phyloP scores from a whole-genome alignment of 2,329 filamentous ascomycete species.

The Diaporthe vexans region DNA sequence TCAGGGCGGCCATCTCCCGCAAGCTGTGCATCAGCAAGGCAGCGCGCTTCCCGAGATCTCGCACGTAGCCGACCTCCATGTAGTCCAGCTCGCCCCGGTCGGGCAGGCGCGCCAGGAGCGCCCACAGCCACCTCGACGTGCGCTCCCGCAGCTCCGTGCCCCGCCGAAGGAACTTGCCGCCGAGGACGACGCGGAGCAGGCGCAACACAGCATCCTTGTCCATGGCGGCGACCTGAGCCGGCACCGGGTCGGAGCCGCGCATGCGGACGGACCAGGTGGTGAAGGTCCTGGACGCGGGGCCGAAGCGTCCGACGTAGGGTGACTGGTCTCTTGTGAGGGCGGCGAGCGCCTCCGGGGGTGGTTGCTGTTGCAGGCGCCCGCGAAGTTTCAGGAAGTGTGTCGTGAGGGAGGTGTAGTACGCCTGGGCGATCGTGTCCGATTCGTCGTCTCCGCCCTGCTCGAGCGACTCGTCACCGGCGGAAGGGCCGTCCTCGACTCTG shows the following conservation, averaged over 20 bases:
- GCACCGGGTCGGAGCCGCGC: conserved; percentile 67
- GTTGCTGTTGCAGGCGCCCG: conserved; percentile 67
- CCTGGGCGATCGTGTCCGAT: conserved; percentile 64
- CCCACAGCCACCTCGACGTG: conserved; percentile 89
- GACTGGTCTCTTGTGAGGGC: conserved; percentile 55
- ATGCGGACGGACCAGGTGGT: conserved; percentile 67
- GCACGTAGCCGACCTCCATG: conserved; percentile 80
- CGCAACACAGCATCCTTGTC: conserved; percentile 75
- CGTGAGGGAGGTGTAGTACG: conserved; percentile 77
- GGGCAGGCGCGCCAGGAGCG: conserved; percentile 80
- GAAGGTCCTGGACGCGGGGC: conserved; percentile 63
- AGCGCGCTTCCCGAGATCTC: conserved; percentile 85
- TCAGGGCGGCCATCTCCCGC: conserved; percentile 64
- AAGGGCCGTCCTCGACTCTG: conserved; percentile 45
- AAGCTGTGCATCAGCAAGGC: conserved; percentile 70
- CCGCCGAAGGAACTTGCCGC: conserved; percentile 73
- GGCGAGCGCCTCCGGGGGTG: conserved; percentile 66
- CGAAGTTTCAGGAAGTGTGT: conserved; percentile 77
- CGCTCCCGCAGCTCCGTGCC: conserved; percentile 72
- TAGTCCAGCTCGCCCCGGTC: conserved; percentile 82
- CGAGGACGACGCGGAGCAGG: conserved; percentile 76
- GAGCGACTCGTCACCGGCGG: conserved; percentile 48
- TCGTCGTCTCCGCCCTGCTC: conserved; percentile 49
- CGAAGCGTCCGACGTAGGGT: conserved; percentile 66
- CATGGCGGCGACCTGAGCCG: conserved; percentile 74